Evolutionary conservation across 805 yeast species (phyloP).

Genomic region (Zygosaccharomyces bailii): DNA sequence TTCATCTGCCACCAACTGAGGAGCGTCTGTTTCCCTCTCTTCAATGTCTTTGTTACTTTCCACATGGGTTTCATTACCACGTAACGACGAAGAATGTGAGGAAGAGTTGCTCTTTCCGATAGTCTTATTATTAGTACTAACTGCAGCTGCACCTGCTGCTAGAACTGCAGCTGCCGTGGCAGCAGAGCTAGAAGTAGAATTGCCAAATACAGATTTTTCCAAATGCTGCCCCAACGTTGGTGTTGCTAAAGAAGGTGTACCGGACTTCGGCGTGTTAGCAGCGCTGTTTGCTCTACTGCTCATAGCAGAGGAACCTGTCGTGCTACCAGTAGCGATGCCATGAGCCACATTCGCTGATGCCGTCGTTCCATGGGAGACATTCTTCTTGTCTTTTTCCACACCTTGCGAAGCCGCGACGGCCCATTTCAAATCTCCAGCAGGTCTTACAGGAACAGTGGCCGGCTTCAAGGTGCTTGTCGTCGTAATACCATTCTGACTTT

Average conservation of each 20-base stretch:
- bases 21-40: not conserved
- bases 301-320: conserved; percentile 16
- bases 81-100: not conserved
- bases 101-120: conserved; percentile 15
- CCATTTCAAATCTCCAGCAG: conserved; percentile 54
- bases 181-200: conserved; percentile 19
- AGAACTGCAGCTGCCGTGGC: conserved; percentile 27
- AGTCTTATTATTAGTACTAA: conserved; percentile 25
- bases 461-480: conserved; percentile 44
- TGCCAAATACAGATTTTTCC: conserved; percentile 14
- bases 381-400: conserved; percentile 27
- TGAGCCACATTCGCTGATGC: conserved; percentile 4
- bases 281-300: conserved; percentile 18
- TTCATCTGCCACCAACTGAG: conserved; percentile 15
- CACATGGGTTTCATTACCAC: conserved; percentile 4
- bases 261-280: conserved; percentile 23
- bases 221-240: conserved; percentile 12
- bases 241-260: conserved; percentile 18
- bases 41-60: conserved; percentile 6
- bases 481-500: conserved; percentile 32
- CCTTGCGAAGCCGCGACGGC: conserved; percentile 49
- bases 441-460: conserved; percentile 51
- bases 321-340: conserved; percentile 8
- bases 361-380: conserved; percentile 8
- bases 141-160: conserved; percentile 30